These are phyloP conservation scores for Strombidium stylifer DNA, from an alignment of 73 alveolate species.

Conservation along the genomic window DNA sequence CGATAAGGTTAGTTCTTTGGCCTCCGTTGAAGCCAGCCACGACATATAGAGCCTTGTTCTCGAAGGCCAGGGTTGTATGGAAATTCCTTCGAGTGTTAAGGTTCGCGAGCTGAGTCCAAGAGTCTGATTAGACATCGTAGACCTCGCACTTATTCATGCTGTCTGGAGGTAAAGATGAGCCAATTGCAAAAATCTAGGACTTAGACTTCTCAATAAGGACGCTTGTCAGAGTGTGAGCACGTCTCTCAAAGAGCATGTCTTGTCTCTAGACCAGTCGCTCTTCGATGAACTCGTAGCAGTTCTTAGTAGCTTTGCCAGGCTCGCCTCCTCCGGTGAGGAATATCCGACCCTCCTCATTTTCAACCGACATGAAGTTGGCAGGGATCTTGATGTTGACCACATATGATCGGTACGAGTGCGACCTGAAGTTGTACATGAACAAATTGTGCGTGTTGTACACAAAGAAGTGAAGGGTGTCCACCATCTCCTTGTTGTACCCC, in stretches of 20 bases:
- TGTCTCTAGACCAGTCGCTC: conserved; percentile 33
- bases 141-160: conserved; percentile 65
- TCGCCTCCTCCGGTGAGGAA: conserved; percentile 67
- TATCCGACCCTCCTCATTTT: conserved; percentile 52
- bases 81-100: conserved; percentile 60
- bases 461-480: conserved; percentile 57
- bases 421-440: conserved; percentile 44
- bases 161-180: conserved; percentile 57
- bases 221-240: conserved; percentile 69
- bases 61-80: conserved; percentile 62
- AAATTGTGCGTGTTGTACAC: conserved; percentile 57
- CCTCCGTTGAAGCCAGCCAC: conserved; percentile 75
- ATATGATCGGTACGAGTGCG: conserved; percentile 44
- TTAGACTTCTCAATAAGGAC: conserved; percentile 36
- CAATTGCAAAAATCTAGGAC: conserved; percentile 58
- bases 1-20: conserved; percentile 61
- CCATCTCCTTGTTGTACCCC: conserved; percentile 16
- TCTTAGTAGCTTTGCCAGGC: conserved; percentile 59
- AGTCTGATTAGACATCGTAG: conserved; percentile 44
- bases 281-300: conserved; percentile 53
- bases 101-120: conserved; percentile 46
- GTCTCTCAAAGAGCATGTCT: conserved; percentile 58
- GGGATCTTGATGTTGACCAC: conserved; percentile 55
- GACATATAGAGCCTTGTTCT: conserved; percentile 44
- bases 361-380: conserved; percentile 64